Percentiles rank a stretch among this genome's conserved stretches.
Evolutionary conservation across 2,329 filamentous ascomycete genomes (phyloP).

Genomic region (Alternaria dauci): DNA sequence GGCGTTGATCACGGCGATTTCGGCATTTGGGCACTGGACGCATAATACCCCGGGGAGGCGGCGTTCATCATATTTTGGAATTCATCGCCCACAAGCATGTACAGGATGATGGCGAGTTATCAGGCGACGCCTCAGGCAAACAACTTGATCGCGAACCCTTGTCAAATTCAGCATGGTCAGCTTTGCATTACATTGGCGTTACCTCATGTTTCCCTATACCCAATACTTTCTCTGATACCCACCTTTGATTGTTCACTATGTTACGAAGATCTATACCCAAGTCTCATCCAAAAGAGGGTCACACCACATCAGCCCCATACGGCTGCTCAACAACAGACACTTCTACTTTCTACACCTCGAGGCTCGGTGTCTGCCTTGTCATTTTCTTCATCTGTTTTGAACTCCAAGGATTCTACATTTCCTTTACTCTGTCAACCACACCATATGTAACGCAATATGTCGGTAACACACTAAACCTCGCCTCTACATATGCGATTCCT

Average conservation of each 20-base stretch:
- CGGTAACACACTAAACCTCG: slow-evolving; percentile 9
- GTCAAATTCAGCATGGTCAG: slow-evolving; percentile 17
- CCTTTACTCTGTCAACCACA: not conserved
- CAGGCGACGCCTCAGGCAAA: slow-evolving; percentile 24
- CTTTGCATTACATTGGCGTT: slow-evolving; percentile 29
- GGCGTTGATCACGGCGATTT: slow-evolving; percentile 28
- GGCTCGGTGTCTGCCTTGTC: slow-evolving; percentile 5
- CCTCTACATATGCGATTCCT: slow-evolving; percentile 2
- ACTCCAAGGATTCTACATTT: slow-evolving; percentile 16
- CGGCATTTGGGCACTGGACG: slow-evolving; percentile 31
- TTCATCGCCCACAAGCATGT: slow-evolving; percentile 19
- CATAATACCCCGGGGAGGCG: slow-evolving; percentile 47
- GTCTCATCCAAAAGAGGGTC: not conserved
- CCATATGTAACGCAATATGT: slow-evolving; percentile 15
- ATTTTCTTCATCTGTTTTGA: slow-evolving; percentile 1
- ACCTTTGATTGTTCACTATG: slow-evolving; percentile 15
- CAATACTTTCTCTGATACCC: not conserved
- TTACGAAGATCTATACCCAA: not conserved
- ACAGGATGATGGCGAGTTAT: slow-evolving; percentile 20
- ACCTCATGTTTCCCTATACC: slow-evolving; percentile 2
- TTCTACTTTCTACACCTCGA: not conserved
- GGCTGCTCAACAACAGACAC: not conserved
- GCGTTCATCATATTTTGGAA: slow-evolving; percentile 34
- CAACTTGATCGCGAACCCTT: slow-evolving; percentile 24
- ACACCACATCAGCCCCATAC: not conserved